A percentile compares a stretch with the other conserved stretches of the same genome.
phyloP scores from a whole-genome alignment of 2,329 filamentous ascomycete species.

The Diaporthe sp. region DNA sequence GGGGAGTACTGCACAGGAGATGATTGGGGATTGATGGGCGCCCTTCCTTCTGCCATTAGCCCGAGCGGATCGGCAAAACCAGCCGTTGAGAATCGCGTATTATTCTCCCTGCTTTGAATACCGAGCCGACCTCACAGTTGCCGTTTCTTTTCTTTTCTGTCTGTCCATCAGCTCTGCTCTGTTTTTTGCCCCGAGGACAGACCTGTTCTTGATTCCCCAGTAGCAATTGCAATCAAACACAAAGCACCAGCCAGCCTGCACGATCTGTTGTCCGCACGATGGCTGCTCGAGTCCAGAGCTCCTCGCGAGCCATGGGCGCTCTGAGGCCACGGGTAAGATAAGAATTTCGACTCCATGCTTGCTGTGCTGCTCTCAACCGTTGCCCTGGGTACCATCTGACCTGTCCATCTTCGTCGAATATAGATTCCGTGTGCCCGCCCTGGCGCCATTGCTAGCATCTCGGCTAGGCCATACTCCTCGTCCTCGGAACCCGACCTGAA shows the following conservation, averaged over 20 bases:
- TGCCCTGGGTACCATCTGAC: background rate
- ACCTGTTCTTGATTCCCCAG: background rate
- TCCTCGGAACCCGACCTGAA: slow-evolving; percentile 90
- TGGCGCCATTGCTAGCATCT: slow-evolving; percentile 43
- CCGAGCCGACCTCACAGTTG: background rate
- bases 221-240: background rate
- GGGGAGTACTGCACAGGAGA: background rate
- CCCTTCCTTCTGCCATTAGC: slow-evolving; percentile 2
- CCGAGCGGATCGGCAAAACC: slow-evolving; percentile 23
- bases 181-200: background rate
- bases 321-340: slow-evolving; percentile 35
- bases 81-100: background rate
- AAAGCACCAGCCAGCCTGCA: background rate
- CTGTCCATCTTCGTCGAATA: background rate
- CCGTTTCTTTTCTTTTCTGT: background rate
- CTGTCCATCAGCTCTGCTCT: background rate
- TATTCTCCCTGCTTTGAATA: slow-evolving; percentile 3
- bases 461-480: slow-evolving; percentile 74
- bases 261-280: slow-evolving; percentile 8
- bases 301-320: slow-evolving; percentile 32
- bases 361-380: background rate
- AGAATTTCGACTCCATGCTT: background rate
- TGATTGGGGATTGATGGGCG: background rate
- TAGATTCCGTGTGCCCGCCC: slow-evolving; percentile 47
- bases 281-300: slow-evolving; percentile 36